Evolutionary conservation across 73 alveolate genomes (phyloP).

Genomic region (Breviolum minutum): DNA sequence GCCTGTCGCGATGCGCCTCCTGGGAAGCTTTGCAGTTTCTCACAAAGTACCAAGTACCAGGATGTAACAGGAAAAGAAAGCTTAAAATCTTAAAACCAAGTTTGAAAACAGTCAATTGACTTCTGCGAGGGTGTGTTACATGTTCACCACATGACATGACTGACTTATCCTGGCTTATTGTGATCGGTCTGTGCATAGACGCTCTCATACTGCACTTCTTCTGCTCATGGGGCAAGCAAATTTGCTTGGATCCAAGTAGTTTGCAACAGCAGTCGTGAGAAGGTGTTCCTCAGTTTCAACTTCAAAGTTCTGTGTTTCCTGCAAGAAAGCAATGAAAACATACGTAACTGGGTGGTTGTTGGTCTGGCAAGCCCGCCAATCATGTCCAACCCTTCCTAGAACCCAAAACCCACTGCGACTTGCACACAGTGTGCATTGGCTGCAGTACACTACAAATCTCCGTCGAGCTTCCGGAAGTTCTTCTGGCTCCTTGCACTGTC

Average conservation of each 20-base stretch:
- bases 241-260: slow-evolving; percentile 89
- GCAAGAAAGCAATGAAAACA: neutral
- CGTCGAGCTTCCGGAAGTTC: slow-evolving; percentile 71
- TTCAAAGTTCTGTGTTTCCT: too few species aligned
- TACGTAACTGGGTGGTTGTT: too few species aligned
- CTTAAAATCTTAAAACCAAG: too few species aligned
- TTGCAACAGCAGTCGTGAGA: slow-evolving; percentile 80
- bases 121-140: neutral
- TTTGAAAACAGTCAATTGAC: too few species aligned
- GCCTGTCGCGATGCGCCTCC: too few species aligned
- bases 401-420: too few species aligned
- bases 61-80: too few species aligned
- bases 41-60: too few species aligned
- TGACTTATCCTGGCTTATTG: neutral
- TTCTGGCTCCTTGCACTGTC: slow-evolving; percentile 55
- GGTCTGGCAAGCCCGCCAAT: too few species aligned
- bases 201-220: slow-evolving; percentile 11
- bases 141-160: neutral
- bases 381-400: too few species aligned
- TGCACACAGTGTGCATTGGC: too few species aligned
- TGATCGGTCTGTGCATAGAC: neutral
- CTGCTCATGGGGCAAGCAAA: slow-evolving; percentile 50
- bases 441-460: neutral
- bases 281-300: slow-evolving; percentile 48
- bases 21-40: too few species aligned